Percentiles rank a stretch among this genome's conserved stretches.
Evolutionary conservation across 371 early-diverging fungal species (phyloP).

Genomic region (Rhizopus arrhizus): DNA sequence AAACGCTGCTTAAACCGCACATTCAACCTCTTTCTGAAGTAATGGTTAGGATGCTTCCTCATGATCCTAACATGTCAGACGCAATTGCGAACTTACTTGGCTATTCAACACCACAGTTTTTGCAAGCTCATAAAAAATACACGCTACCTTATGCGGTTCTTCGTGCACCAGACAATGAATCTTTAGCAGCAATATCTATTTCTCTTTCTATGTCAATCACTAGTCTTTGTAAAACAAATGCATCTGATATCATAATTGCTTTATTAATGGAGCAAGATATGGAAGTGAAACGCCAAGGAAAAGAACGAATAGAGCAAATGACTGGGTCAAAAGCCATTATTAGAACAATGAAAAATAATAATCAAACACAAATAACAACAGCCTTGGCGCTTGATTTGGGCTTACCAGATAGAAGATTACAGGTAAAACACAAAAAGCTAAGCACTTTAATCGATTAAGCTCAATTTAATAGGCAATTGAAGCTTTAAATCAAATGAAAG

Average conservation of each 20-base stretch:
- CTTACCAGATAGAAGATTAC: not conserved
- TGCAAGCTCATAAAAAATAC: not conserved
- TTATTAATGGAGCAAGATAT: conserved; percentile 6
- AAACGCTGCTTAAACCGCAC: not conserved
- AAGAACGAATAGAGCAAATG: not conserved
- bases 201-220: not conserved
- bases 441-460: not conserved
- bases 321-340: not conserved
- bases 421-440: not conserved
- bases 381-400: conserved; percentile 13
- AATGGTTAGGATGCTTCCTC: not conserved
- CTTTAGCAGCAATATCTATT: not conserved
- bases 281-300: not conserved
- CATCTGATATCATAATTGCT: not conserved
- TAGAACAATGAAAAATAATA: not conserved
- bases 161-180: not conserved
- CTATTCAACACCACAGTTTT: not conserved
- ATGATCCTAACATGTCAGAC: conserved; percentile 2
- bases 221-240: not conserved
- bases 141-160: conserved; percentile 14
- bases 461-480: not conserved
- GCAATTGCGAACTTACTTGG: not conserved
- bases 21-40: conserved; percentile 1
- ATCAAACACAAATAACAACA: conserved; percentile 11
- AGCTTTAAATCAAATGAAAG: conserved; percentile 1